phyloP scores from a whole-genome alignment of 2,329 filamentous ascomycete genomes.

The Teratosphaeria viscida region DNA sequence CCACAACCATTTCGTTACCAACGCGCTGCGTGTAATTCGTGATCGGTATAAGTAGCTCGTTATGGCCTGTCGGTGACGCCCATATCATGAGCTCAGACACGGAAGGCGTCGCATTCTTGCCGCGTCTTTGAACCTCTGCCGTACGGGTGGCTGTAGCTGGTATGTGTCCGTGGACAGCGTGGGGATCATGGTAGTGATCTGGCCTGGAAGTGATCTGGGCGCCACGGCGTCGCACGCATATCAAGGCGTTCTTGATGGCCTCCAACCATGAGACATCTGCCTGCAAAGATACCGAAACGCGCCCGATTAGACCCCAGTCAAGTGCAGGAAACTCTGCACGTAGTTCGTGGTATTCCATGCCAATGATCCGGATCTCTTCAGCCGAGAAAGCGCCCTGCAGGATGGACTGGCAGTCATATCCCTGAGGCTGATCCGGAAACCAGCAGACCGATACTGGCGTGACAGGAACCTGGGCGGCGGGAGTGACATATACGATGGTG shows the following conservation, averaged over 20 bases:
- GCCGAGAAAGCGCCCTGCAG: neutral
- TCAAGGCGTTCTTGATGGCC: neutral
- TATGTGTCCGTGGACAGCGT: neutral
- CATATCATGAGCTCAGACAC: neutral
- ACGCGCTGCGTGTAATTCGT: neutral
- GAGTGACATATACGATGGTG: neutral
- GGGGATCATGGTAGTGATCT: neutral
- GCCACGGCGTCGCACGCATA: neutral
- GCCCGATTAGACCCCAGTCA: neutral
- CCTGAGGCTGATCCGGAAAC: neutral
- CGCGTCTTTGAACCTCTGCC: neutral
- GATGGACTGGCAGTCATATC: neutral
- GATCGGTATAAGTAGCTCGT: neutral
- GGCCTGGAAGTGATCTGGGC: neutral
- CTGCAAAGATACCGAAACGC: neutral
- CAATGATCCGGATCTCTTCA: neutral
- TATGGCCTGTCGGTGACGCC: neutral
- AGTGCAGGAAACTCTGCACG: neutral
- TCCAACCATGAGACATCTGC: neutral
- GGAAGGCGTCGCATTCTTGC: neutral
- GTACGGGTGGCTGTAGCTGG: neutral
- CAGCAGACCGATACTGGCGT: neutral
- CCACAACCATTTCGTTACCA: neutral
- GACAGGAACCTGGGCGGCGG: neutral
- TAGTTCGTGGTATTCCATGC: neutral